These are phyloP conservation scores for Fusarium sp. DNA, from an alignment of 2,329 filamentous ascomycete species.

Conservation along the genomic window DNA sequence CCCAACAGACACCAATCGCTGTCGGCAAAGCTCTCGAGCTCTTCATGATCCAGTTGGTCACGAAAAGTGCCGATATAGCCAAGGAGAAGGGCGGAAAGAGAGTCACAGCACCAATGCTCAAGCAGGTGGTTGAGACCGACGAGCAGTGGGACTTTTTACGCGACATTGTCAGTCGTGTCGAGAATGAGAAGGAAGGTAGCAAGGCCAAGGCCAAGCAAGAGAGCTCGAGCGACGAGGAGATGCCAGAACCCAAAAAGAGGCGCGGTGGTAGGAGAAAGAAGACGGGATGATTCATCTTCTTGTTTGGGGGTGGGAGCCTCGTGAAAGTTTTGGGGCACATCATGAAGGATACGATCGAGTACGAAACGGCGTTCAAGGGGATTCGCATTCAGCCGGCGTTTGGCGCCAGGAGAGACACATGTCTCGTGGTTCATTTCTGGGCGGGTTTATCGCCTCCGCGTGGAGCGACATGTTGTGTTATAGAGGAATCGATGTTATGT, in stretches of 20 bases:
- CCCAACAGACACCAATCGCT: slow-evolving; percentile 95
- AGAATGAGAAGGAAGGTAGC: slow-evolving; percentile 64
- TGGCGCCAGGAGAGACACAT: slow-evolving; percentile 35
- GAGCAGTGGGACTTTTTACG: slow-evolving; percentile 94
- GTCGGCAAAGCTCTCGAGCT: slow-evolving; percentile 96
- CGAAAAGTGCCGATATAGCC: slow-evolving; percentile 87
- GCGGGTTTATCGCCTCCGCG: slow-evolving; percentile 24
- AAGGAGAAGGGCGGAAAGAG: slow-evolving; percentile 86
- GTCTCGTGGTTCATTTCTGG: slow-evolving; percentile 29
- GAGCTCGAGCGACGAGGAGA: slow-evolving; percentile 66
- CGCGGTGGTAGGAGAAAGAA: slow-evolving; percentile 65
- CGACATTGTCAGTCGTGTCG: slow-evolving; percentile 90
- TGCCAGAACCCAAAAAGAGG: slow-evolving; percentile 61
- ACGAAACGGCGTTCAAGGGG: slow-evolving; percentile 41
- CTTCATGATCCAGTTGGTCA: slow-evolving; percentile 96
- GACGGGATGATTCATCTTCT: slow-evolving; percentile 34
- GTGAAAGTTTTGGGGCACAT: slow-evolving; percentile 25
- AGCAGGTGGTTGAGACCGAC: slow-evolving; percentile 87
- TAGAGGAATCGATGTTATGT: slow-evolving; percentile 3
- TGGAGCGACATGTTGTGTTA: slow-evolving; percentile 11
- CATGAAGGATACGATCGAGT: slow-evolving; percentile 46
- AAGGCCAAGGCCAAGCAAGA: slow-evolving; percentile 61
- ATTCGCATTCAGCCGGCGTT: slow-evolving; percentile 45
- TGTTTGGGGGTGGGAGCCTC: neutral
- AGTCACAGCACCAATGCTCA: slow-evolving; percentile 90